Evolutionary conservation across 805 yeast species (phyloP).

Genomic region (Schizosaccharomyces osmophilus): DNA sequence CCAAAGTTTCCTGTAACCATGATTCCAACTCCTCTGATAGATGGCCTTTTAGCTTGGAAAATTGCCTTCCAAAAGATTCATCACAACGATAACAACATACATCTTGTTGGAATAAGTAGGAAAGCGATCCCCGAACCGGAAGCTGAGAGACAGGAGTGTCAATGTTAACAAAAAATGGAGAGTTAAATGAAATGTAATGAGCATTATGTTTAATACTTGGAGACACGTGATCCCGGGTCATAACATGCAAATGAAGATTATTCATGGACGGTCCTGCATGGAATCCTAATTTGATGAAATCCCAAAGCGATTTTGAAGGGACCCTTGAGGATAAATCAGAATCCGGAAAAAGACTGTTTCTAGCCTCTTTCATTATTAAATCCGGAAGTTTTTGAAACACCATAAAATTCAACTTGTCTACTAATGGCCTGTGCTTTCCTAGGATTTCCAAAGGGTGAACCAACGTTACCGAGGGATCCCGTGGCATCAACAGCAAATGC

Average conservation of each 20-base stretch:
- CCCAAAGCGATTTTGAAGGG: slow-evolving; percentile 3
- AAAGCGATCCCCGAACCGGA: slow-evolving; percentile 17
- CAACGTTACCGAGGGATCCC: slow-evolving; percentile 19
- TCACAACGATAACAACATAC: slow-evolving; percentile 22
- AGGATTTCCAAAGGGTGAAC: slow-evolving; percentile 31
- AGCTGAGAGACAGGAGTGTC: slow-evolving; percentile 11
- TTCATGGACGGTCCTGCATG: slow-evolving; percentile 48
- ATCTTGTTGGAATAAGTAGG: slow-evolving; percentile 15
- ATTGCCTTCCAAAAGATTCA: slow-evolving; percentile 19
- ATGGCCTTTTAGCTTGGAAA: slow-evolving; percentile 21
- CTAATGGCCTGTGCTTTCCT: slow-evolving; percentile 6
- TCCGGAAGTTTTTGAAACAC: slow-evolving; percentile 21
- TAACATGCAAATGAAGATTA: slow-evolving; percentile 50
- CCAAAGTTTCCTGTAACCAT: not conserved
- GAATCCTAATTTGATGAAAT: slow-evolving; percentile 28
- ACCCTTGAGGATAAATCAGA: slow-evolving; percentile 6
- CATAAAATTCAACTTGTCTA: slow-evolving; percentile 5
- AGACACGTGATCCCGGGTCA: slow-evolving; percentile 39
- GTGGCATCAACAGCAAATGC: slow-evolving; percentile 41
- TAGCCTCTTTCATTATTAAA: slow-evolving; percentile 15
- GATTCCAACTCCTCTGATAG: slow-evolving; percentile 14
- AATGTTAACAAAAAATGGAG: slow-evolving; percentile 37
- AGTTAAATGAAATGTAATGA: slow-evolving; percentile 51
- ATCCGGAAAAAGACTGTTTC: slow-evolving; percentile 6
- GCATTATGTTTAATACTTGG: slow-evolving; percentile 29